Evolutionary conservation across 1,284 basidiomycete genomes (phyloP).

Genomic region (Rhizoctonia solani): DNA sequence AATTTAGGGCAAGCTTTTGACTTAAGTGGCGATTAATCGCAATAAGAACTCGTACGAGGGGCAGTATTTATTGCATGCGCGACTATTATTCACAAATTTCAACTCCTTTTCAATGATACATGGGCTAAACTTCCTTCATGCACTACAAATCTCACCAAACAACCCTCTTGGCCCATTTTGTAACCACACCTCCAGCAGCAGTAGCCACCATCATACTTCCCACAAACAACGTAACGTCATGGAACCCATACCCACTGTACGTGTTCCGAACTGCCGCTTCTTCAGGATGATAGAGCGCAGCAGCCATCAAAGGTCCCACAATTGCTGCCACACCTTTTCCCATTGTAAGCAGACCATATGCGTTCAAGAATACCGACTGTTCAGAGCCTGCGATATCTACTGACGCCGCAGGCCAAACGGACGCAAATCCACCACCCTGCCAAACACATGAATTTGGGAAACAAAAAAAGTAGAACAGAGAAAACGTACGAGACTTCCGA

Average conservation of each 20-base stretch:
- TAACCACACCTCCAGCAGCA: neutral
- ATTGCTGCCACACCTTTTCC: conserved; percentile 31
- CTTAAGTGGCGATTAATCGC: too few relatives aligned
- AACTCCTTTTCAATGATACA: too few relatives aligned
- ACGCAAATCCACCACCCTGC: conserved; percentile 33
- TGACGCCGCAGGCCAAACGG: conserved; percentile 7
- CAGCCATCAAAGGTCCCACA: conserved; percentile 35
- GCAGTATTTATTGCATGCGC: too few relatives aligned
- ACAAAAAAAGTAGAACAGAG: neutral
- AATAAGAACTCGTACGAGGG: too few relatives aligned
- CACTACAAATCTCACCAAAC: neutral
- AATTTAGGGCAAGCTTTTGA: too few relatives aligned
- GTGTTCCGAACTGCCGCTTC: neutral
- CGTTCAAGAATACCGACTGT: neutral
- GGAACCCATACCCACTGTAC: conserved; percentile 33
- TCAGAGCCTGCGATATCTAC: conserved; percentile 19
- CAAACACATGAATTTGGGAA: neutral
- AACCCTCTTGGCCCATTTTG: neutral
- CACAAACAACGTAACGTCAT: conserved; percentile 27
- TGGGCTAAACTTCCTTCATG: too few relatives aligned
- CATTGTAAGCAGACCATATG: conserved; percentile 9
- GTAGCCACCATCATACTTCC: conserved; percentile 31
- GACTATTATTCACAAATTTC: too few relatives aligned
- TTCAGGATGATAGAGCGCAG: conserved; percentile 18
- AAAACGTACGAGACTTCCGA: conserved; percentile 31